Conservation (phyloP, 139 green algal species). For the Marvania coccoides region DNA sequence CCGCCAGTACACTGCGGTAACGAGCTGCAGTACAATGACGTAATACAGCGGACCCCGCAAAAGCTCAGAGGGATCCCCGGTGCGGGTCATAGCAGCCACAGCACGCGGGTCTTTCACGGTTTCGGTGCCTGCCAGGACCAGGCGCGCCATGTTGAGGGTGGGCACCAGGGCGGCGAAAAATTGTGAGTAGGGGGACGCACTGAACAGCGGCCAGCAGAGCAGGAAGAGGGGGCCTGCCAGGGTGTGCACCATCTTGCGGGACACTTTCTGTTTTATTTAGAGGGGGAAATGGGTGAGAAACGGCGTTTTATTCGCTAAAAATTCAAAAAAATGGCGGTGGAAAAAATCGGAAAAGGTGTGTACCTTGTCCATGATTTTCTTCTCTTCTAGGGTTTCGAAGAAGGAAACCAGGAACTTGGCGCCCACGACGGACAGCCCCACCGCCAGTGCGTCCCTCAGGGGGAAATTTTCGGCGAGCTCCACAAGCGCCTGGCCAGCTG, state of each 20-base stretch:
- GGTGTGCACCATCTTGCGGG: conserved; percentile 90
- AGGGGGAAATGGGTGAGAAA: neutral
- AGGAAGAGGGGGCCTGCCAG: conserved; percentile 78
- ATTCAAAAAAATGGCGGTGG: neutral
- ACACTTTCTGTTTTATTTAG: conserved; percentile 58
- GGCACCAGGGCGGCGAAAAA: neutral
- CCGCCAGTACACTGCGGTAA: conserved; percentile 75
- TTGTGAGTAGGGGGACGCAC: conserved; percentile 14
- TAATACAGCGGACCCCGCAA: conserved; percentile 81
- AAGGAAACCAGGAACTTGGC: conserved; percentile 12
- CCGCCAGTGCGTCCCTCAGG: conserved; percentile 4
- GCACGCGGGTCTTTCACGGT: conserved; percentile 50
- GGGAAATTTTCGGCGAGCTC: no score
- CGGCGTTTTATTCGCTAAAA: neutral
- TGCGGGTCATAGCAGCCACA: conserved; percentile 65
- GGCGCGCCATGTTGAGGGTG: neutral
- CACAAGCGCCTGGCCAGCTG: no score
- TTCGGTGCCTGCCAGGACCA: conserved; percentile 50
- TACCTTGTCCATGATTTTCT: conserved; percentile 17
- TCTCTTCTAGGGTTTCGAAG: conserved; percentile 17
- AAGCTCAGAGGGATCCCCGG: conserved; percentile 19
- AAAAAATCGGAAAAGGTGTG: neutral
- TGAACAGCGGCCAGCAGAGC: conserved; percentile 81
- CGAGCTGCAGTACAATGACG: conserved; percentile 55
- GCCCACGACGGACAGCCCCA: neutral